Percentiles rank a stretch among this genome's conserved stretches.
Evolutionary conservation across 495 filamentous ascomycete genomes (phyloP).

Genomic region (Parathielavia appendiculata): DNA sequence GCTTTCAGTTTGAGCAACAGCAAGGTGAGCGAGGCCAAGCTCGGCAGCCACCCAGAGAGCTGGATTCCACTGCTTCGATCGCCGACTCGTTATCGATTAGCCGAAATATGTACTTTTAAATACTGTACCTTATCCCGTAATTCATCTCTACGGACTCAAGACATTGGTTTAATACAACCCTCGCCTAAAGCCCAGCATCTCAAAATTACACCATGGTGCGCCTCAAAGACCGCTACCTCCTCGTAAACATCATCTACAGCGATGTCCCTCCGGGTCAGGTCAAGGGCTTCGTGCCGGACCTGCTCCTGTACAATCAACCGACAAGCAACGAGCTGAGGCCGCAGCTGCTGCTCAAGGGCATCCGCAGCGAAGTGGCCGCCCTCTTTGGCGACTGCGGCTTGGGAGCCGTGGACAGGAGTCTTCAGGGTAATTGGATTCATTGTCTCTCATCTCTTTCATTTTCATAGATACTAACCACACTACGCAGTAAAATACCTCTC

Average conservation of each 20-base stretch:
- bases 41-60: too few species aligned
- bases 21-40: too few species aligned
- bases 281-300: slow-evolving; percentile 43
- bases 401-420: slow-evolving; percentile 57
- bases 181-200: neutral
- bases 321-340: slow-evolving; percentile 62
- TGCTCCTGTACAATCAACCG: slow-evolving; percentile 70
- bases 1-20: too few species aligned
- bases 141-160: too few species aligned
- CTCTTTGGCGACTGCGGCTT: slow-evolving; percentile 91
- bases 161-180: too few species aligned
- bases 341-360: slow-evolving; percentile 56
- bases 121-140: too few species aligned
- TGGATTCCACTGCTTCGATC: too few species aligned
- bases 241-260: slow-evolving; percentile 87
- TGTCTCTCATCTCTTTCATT: slow-evolving; percentile 1
- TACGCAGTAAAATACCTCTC: slow-evolving; percentile 84
- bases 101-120: too few species aligned
- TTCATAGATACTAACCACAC: neutral
- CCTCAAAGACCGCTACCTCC: slow-evolving; percentile 89
- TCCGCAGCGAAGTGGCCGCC: slow-evolving; percentile 61
- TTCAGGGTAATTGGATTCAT: slow-evolving; percentile 51
- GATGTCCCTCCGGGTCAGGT: slow-evolving; percentile 40
- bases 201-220: slow-evolving; percentile 68
- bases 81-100: too few species aligned